phyloP scores from a whole-genome alignment of 306 rosid genomes.

The Cucumis hystrix region DNA sequence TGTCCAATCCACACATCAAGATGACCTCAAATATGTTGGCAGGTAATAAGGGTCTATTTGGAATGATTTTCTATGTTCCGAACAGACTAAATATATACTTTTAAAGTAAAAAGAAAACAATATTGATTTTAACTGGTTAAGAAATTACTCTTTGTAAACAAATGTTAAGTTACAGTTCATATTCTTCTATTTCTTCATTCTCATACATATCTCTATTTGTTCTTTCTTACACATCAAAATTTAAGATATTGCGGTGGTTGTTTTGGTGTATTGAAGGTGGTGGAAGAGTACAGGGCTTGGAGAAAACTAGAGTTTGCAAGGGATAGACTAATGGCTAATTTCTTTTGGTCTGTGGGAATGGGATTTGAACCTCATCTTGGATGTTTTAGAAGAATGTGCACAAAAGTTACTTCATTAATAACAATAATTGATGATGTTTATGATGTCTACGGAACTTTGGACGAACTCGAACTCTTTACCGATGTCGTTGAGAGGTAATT shows the following conservation, averaged over 20 bases:
- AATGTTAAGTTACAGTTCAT: too few relatives aligned
- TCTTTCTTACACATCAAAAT: background rate
- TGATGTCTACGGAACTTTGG: slow-evolving; percentile 4
- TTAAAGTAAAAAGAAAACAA: too few relatives aligned
- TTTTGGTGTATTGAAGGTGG: background rate
- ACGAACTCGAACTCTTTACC: slow-evolving; percentile 6
- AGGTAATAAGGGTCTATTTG: background rate
- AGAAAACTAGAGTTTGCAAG: background rate
- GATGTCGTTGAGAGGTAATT: slow-evolving; percentile 1
- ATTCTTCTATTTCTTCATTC: too few relatives aligned
- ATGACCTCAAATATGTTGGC: background rate
- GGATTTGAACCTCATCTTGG: background rate
- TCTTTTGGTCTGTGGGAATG: background rate
- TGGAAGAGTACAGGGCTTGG: background rate
- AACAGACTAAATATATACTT: too few relatives aligned
- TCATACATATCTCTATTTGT: too few relatives aligned
- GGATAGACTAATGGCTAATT: background rate
- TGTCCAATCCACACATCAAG: background rate
- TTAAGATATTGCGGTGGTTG: background rate
- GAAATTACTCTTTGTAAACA: too few relatives aligned
- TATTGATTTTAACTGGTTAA: too few relatives aligned
- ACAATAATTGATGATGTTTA: slow-evolving; percentile 5
- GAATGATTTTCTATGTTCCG: background rate
- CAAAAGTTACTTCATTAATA: background rate
- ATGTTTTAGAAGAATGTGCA: background rate